Evolutionary conservation across 768 basidiomycete genomes (phyloP), one percentile per base, ranked within the genome.

Genomic region (Lyophyllum semitale): DNA sequence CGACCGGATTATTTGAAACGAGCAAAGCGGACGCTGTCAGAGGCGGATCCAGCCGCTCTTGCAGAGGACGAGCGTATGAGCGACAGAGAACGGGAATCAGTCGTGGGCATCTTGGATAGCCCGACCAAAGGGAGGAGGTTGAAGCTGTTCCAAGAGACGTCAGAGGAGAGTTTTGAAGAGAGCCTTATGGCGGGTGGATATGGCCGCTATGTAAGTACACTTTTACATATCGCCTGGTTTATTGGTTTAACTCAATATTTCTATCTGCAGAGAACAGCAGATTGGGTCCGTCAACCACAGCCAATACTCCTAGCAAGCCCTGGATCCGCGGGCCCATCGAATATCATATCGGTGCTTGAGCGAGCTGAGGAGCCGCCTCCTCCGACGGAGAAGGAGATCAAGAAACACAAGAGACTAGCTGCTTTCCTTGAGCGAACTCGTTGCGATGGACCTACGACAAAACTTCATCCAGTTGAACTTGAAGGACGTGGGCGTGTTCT

Each of bases 131-230:
- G 91, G 1, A 76, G 90, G 53, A 77, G 89, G 48, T 73, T 91
- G 32, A 85, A 84, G 59, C 68, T 93, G 37, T 92, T 91, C 68
- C 89, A 90, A 67, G 88, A 90, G 71, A 91, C 89, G 0, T 88
- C 87, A 4, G 88, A 89, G 43, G 88, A 89, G 69, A 91, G 89
- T 63, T 91, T 92, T 61, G 90, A 92, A 63, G 89, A 92, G 70
- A 88, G 88, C 61, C 68, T 91, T 38, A 89, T 91, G 82, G 89
- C 88, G 18, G 88, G 89, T 27, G 89, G 90, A 8, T 91, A 91
- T 68, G 88, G 85, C 1, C 80, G 80, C 58, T 91, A 91, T 68
- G 89, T 87, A 67, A 69, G 84, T 73, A 44, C 4, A 20, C 25
- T 20, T 32, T 52, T 46, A 11, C 35, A 29, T 32, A 53, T 15